Conservation (phyloP, 345 rosid species). For the Hevea brasiliensis region DNA sequence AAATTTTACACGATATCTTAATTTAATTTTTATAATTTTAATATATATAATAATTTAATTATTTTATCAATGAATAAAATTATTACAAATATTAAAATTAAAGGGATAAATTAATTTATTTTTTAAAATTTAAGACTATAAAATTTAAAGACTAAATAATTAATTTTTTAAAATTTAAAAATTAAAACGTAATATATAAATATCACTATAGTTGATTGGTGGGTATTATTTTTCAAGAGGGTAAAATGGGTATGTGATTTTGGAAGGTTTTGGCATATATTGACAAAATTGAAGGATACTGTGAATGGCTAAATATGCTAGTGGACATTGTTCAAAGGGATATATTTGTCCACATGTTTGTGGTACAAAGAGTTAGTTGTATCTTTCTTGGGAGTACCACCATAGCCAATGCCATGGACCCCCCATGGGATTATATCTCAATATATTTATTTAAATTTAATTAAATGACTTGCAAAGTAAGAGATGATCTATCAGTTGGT, state of each 20-base stretch:
- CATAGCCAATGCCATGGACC: constrained; percentile 13
- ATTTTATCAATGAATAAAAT: no score
- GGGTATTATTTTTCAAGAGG: no score
- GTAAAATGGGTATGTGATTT: not conserved
- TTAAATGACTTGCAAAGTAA: constrained; percentile 59
- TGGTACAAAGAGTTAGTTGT: constrained; percentile 17
- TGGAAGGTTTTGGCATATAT: not conserved
- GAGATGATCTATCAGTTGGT: constrained; percentile 48
- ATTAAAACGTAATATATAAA: no score
- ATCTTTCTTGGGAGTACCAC: constrained; percentile 41
- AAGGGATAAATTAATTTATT: no score
- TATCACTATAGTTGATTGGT: no score
- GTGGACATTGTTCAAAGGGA: not conserved
- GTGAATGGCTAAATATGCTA: not conserved
- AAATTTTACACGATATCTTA: no score
- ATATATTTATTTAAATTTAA: constrained; percentile 2
- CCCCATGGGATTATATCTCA: constrained; percentile 13
- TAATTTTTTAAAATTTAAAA: no score
- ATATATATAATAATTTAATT: no score
- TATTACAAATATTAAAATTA: no score
- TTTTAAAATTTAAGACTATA: no score
- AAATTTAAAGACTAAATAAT: no score
- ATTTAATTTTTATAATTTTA: no score
- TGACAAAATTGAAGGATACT: not conserved
- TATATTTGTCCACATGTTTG: not conserved